phyloP scores from a whole-genome alignment of 169 alveolate genomes.

The Cryptosporidium meleagridis region DNA sequence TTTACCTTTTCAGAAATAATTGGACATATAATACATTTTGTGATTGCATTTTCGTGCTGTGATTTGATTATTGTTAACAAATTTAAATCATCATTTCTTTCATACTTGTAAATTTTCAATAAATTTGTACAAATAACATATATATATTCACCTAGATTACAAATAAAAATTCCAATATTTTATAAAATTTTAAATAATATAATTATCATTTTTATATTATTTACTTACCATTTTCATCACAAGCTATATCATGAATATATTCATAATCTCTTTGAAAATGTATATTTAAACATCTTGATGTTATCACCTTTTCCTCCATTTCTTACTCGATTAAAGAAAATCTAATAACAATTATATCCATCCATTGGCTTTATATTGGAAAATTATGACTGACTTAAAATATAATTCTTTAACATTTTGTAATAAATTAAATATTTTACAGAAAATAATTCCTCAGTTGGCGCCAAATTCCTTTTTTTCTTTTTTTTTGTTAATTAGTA shows the following conservation, averaged over 20 bases:
- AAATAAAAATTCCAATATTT: neutral
- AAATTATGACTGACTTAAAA: too few relatives aligned
- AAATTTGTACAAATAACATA: slow-evolving; percentile 60
- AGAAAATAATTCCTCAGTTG: too few relatives aligned
- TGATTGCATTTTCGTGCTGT: slow-evolving; percentile 33
- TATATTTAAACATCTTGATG: slow-evolving; percentile 17
- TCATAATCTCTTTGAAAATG: slow-evolving; percentile 35
- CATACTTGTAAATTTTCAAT: slow-evolving; percentile 20
- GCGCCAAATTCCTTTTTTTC: too few relatives aligned
- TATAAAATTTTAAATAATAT: neutral
- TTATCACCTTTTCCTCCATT: neutral
- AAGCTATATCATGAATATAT: slow-evolving; percentile 38
- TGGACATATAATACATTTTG: slow-evolving; percentile 41
- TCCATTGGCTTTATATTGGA: too few relatives aligned
- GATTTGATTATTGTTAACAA: slow-evolving; percentile 28
- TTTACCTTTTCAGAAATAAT: slow-evolving; percentile 58
- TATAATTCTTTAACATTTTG: too few relatives aligned
- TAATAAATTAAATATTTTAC: too few relatives aligned
- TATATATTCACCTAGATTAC: slow-evolving; percentile 45
- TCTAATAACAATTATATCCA: too few relatives aligned
- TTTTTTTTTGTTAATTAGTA: too few relatives aligned
- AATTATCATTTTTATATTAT: neutral
- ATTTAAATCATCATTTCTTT: neutral
- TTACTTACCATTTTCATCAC: slow-evolving; percentile 72
- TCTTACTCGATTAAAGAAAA: too few relatives aligned